phyloP scores from a whole-genome alignment of 2,329 filamentous ascomycete genomes.

The Tolypocladium ovalisporum region DNA sequence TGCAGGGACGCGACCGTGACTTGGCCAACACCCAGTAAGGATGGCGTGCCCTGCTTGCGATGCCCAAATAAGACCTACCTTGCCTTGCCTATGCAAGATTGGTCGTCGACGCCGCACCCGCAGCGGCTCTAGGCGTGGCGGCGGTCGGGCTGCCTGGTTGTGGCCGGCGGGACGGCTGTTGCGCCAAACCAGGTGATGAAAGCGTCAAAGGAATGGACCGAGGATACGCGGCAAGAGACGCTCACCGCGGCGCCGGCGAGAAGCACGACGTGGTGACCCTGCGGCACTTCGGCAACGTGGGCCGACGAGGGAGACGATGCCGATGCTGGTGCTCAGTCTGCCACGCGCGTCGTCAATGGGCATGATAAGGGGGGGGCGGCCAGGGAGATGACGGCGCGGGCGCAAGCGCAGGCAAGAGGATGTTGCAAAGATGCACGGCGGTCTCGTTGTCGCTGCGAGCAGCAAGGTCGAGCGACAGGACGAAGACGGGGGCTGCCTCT shows the following conservation, averaged over 20 bases:
- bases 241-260: background rate
- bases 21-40: background rate
- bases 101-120: background rate
- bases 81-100: background rate
- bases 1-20: background rate
- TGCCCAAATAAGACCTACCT: background rate
- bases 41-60: background rate
- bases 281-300: background rate
- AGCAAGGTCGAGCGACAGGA: background rate
- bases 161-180: background rate
- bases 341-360: background rate
- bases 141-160: background rate
- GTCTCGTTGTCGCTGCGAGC: background rate
- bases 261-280: background rate
- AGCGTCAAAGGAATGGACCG: background rate
- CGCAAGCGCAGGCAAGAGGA: background rate
- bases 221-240: no score
- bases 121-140: background rate
- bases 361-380: background rate
- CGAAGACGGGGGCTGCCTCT: background rate
- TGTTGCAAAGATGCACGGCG: background rate
- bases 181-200: background rate
- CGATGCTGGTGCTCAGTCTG: background rate
- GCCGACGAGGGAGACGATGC: background rate
- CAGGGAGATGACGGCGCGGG: background rate